Evolutionary conservation across 495 filamentous ascomycete species (phyloP).

Genomic region (Penicillium cosmopolitanum): DNA sequence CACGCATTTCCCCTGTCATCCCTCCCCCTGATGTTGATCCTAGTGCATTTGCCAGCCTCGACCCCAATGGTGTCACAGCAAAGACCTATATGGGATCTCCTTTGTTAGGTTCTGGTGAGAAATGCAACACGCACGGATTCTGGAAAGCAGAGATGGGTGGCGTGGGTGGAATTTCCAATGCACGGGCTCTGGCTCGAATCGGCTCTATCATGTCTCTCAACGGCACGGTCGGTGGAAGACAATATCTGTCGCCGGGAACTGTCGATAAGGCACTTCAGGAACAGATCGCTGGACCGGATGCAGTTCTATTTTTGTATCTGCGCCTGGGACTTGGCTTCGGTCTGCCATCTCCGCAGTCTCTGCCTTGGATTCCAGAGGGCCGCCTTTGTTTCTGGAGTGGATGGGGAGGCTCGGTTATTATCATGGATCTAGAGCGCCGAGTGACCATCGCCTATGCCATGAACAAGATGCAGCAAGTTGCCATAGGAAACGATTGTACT

Average conservation of each 20-base stretch:
- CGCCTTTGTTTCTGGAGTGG: slow-evolving; percentile 47
- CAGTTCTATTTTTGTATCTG: slow-evolving; percentile 28
- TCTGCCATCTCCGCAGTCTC: slow-evolving; percentile 22
- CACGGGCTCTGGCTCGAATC: slow-evolving; percentile 35
- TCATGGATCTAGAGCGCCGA: slow-evolving; percentile 46
- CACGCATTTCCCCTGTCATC: slow-evolving; percentile 34
- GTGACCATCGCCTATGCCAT: slow-evolving; percentile 49
- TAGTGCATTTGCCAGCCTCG: not conserved
- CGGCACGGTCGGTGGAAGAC: slow-evolving; percentile 36
- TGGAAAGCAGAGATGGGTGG: slow-evolving; percentile 32
- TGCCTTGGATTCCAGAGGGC: slow-evolving; percentile 33
- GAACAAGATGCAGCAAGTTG: slow-evolving; percentile 42
- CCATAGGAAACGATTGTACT: slow-evolving; percentile 34
- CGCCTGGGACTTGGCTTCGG: slow-evolving; percentile 44
- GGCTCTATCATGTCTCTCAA: slow-evolving; percentile 34
- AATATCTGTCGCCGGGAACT: slow-evolving; percentile 33
- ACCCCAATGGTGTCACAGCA: slow-evolving; percentile 18
- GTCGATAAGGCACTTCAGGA: slow-evolving; percentile 44
- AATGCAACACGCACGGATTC: slow-evolving; percentile 23
- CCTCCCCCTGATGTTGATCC: slow-evolving; percentile 14
- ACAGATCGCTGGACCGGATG: slow-evolving; percentile 37
- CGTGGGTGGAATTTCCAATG: slow-evolving; percentile 40
- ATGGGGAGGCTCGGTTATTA: slow-evolving; percentile 45
- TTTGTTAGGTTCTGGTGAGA: not conserved
- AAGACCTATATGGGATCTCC: slow-evolving; percentile 21